Percentiles rank a stretch among this genome's conserved stretches.
phyloP scores from a whole-genome alignment of 805 yeast genomes.

The Yarrowia sp. region DNA sequence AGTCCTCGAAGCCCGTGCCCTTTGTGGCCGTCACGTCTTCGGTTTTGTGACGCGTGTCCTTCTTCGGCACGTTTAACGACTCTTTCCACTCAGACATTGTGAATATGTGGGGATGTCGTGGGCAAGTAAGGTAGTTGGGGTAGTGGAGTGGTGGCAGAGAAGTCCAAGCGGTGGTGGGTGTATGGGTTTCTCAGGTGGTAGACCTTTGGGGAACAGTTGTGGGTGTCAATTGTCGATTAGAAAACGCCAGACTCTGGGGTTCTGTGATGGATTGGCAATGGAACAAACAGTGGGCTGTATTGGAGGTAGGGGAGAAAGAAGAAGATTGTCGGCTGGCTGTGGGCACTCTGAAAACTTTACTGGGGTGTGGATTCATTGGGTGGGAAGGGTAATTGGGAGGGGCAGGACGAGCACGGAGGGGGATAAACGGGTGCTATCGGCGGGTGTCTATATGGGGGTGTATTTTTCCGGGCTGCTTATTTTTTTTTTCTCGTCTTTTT shows the following conservation, averaged over 20 bases:
- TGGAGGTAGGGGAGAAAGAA: slow-evolving; percentile 39
- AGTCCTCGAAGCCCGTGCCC: slow-evolving; percentile 91
- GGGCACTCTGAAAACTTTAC: slow-evolving; percentile 36
- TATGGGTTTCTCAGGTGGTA: neutral
- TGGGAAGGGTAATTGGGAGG: slow-evolving; percentile 36
- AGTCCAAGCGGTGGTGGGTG: too few relatives aligned
- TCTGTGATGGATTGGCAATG: slow-evolving; percentile 37
- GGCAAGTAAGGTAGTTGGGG: neutral
- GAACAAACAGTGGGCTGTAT: slow-evolving; percentile 26
- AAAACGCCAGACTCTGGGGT: slow-evolving; percentile 37
- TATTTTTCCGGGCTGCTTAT: neutral
- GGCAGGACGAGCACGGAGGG: too few relatives aligned
- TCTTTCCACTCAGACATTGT: slow-evolving; percentile 68
- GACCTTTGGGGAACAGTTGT: slow-evolving; percentile 30
- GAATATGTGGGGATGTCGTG: slow-evolving; percentile 38
- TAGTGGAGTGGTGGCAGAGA: too few relatives aligned
- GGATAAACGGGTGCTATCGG: too few relatives aligned
- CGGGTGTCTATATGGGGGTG: neutral
- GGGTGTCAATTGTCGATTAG: slow-evolving; percentile 38
- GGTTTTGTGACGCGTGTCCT: slow-evolving; percentile 94
- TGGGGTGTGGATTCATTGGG: slow-evolving; percentile 38
- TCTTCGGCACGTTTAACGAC: slow-evolving; percentile 74
- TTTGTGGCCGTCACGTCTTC: slow-evolving; percentile 93
- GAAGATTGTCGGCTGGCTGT: slow-evolving; percentile 33
- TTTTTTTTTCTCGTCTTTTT: neutral